Evolutionary conservation across 1,284 basidiomycete genomes (phyloP).

Genomic region (Inonotus hispidus): DNA sequence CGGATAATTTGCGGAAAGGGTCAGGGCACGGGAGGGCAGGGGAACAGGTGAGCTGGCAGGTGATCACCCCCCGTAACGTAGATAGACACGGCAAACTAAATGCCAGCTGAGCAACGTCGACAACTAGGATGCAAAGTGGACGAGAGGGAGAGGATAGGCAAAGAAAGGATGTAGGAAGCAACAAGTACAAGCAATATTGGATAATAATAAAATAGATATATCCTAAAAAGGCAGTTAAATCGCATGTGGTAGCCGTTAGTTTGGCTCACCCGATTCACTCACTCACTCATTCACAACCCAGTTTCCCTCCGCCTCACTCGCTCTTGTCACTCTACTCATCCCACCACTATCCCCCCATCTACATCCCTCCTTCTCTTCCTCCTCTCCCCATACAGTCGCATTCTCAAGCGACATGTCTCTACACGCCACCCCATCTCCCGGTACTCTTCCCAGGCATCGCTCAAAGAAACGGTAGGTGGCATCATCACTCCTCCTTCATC

Average conservation of each 20-base stretch:
- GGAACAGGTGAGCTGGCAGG: neutral
- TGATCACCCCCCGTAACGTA: no score
- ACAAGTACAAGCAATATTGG: no score
- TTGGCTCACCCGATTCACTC: no score
- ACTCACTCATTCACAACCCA: neutral
- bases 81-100: no score
- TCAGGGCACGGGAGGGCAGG: neutral
- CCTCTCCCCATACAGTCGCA: no score
- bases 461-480: constrained; percentile 36
- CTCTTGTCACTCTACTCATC: constrained; percentile 25
- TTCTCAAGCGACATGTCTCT: constrained; percentile 1
- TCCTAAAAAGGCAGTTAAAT: neutral
- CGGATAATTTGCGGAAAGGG: neutral
- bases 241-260: neutral
- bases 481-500: no score
- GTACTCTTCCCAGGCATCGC: constrained; percentile 24
- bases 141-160: no score
- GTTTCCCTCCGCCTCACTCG: constrained; percentile 24
- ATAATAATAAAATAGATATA: no score
- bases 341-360: constrained; percentile 26
- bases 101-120: no score
- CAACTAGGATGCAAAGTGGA: no score
- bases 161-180: no score
- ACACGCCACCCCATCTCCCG: constrained; percentile 23
- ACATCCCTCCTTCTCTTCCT: constrained; percentile 21